A percentile compares a stretch with the other conserved stretches of the same genome.
Conservation (phyloP, 305 asterid species). For the Solanum aculeatissimum region DNA sequence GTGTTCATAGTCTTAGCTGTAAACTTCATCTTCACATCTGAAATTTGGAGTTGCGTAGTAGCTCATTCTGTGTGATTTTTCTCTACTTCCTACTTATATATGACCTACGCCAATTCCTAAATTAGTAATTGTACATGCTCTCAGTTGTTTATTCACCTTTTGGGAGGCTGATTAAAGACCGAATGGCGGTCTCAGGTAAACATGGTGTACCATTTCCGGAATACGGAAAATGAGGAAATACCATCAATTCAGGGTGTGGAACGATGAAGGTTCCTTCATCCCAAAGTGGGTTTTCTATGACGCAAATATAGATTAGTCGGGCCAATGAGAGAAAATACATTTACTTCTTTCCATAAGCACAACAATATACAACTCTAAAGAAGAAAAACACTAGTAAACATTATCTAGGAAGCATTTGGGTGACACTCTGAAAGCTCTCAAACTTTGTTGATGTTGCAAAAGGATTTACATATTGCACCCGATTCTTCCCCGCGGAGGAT, state of each 20-base stretch:
- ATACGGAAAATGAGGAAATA: neutral
- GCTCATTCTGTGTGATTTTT: neutral
- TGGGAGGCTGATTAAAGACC: neutral
- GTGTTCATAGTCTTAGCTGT: neutral
- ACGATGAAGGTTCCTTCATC: neutral
- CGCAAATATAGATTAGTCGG: neutral
- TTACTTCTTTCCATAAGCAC: neutral
- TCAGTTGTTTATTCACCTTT: neutral
- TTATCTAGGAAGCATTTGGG: conserved; percentile 62
- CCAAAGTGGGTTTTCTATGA: neutral
- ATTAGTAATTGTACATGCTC: neutral
- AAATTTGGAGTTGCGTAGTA: neutral
- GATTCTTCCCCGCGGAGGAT: conserved; percentile 16
- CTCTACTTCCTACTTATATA: neutral
- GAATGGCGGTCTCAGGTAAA: neutral
- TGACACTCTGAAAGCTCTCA: conserved; percentile 18
- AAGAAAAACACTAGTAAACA: neutral
- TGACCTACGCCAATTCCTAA: neutral
- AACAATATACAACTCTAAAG: neutral
- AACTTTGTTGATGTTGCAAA: conserved; percentile 6
- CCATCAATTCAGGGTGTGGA: neutral
- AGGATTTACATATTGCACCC: conserved; percentile 19
- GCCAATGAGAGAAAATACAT: neutral
- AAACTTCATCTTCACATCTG: neutral
- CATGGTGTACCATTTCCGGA: neutral